Evolutionary conservation across 371 early-diverging fungal genomes (phyloP).

Genomic region (Zancudomyces culisetae): DNA sequence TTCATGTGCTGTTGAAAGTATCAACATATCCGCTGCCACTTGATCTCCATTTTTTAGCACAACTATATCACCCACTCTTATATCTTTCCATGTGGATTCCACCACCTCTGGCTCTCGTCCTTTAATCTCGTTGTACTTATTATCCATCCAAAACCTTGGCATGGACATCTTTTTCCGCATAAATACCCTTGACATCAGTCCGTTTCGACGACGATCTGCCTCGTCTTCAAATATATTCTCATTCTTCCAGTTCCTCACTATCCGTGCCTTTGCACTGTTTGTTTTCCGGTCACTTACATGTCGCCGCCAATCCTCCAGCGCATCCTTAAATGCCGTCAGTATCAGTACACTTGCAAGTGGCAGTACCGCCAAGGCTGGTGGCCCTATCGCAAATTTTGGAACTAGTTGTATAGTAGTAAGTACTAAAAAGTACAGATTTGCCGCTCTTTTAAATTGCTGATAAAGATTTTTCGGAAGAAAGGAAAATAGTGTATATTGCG

Average conservation of each 20-base stretch:
- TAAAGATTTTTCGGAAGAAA: conserved; percentile 94
- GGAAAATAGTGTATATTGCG: conserved; percentile 76
- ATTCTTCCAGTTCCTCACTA: conserved; percentile 55
- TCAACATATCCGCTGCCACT: conserved; percentile 77
- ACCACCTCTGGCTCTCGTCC: conserved; percentile 9
- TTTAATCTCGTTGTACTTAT: not conserved
- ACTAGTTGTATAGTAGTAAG: conserved; percentile 80
- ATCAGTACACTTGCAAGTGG: conserved; percentile 76
- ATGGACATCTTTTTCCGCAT: not conserved
- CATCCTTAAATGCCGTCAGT: conserved; percentile 88
- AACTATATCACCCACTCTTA: conserved; percentile 85
- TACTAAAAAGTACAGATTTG: conserved; percentile 92
- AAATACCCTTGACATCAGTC: not conserved
- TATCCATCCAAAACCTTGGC: conserved; percentile 1
- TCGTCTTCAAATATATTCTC: conserved; percentile 29
- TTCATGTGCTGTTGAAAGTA: conserved; percentile 56
- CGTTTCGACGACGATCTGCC: not conserved
- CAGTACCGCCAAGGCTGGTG: conserved; percentile 53
- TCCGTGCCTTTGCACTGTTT: conserved; percentile 54
- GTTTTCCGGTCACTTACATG: conserved; percentile 73
- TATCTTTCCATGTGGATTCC: conserved; percentile 38
- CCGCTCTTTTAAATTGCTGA: conserved; percentile 86
- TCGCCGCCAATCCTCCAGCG: conserved; percentile 85
- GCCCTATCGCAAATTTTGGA: conserved; percentile 54
- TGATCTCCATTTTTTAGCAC: conserved; percentile 60